Percentiles rank a stretch among this genome's conserved stretches.
phyloP scores from a whole-genome alignment of 2,329 filamentous ascomycete species.

The Neoascochyta sp. region DNA sequence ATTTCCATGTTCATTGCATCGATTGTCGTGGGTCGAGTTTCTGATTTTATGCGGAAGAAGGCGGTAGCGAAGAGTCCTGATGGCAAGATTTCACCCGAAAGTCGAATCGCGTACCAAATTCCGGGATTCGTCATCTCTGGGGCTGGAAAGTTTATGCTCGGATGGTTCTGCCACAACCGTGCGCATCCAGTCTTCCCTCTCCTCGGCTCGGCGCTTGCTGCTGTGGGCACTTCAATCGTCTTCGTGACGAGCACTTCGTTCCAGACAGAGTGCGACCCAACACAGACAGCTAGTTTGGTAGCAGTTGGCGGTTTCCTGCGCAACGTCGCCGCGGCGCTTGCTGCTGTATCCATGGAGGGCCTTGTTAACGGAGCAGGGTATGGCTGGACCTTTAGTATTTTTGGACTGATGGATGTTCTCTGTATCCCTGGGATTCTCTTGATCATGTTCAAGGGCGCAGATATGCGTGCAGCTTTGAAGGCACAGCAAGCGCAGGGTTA shows the following conservation, averaged over 20 bases:
- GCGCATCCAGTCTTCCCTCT: constrained; percentile 17
- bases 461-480: constrained; percentile 21
- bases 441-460: constrained; percentile 19
- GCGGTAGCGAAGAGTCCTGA: constrained; percentile 19
- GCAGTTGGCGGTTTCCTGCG: constrained; percentile 42
- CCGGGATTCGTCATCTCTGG: constrained; percentile 40
- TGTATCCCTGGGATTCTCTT: constrained; percentile 23
- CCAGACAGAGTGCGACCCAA: constrained; percentile 41
- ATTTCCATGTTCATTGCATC: constrained; percentile 37
- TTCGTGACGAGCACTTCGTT: constrained; percentile 44
- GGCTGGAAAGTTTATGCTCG: constrained; percentile 41
- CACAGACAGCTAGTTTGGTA: constrained; percentile 42
- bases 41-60: constrained; percentile 37
- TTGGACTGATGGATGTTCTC: constrained; percentile 34
- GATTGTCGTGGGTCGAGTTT: constrained; percentile 38
- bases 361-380: constrained; percentile 37
- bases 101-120: constrained; percentile 41
- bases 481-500: constrained; percentile 10
- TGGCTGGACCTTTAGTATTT: constrained; percentile 43
- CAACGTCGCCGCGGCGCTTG: constrained; percentile 41
- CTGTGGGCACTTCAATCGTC: constrained; percentile 39
- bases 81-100: constrained; percentile 37
- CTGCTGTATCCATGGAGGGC: constrained; percentile 36
- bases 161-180: constrained; percentile 38
- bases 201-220: constrained; percentile 30